These are phyloP conservation scores for Nannochloris sp. DNA, from an alignment of 139 green algal species.

Conservation along the genomic window DNA sequence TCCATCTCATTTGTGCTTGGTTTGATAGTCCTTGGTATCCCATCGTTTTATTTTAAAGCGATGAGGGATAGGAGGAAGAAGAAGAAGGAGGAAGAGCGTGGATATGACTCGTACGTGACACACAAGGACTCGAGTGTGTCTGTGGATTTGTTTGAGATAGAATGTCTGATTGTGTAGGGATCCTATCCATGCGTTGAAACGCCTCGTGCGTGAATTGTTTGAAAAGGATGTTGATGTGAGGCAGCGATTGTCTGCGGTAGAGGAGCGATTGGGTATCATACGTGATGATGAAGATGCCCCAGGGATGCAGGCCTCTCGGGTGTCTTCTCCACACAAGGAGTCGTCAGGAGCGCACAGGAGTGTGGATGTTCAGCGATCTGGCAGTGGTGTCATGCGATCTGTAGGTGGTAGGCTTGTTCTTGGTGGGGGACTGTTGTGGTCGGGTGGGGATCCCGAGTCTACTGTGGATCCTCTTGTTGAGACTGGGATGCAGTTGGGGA, in stretches of 20 bases:
- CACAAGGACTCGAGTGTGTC: neutral
- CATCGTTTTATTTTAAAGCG: neutral
- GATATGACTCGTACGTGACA: neutral
- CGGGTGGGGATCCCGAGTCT: constrained; percentile 6
- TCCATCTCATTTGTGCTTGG: neutral
- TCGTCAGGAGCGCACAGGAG: neutral
- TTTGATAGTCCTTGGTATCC: constrained; percentile 1
- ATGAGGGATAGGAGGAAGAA: neutral
- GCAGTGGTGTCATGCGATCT: neutral
- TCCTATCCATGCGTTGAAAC: constrained; percentile 27
- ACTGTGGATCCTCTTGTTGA: neutral
- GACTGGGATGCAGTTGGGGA: constrained; percentile 15
- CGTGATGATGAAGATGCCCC: too few species aligned
- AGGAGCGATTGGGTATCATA: constrained; percentile 7
- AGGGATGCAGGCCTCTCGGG: too few species aligned
- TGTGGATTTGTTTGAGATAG: neutral
- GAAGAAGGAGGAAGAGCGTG: neutral
- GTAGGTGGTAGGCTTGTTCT: constrained; percentile 11
- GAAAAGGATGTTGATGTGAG: constrained; percentile 29
- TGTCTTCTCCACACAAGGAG: neutral
- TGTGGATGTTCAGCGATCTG: neutral
- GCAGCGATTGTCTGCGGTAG: constrained; percentile 22
- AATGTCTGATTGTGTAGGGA: constrained; percentile 15
- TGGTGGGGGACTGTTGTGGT: constrained; percentile 27
- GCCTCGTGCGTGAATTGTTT: constrained; percentile 40